These are phyloP conservation scores for Myriosclerotinia curreyana DNA, from an alignment of 2,329 filamentous ascomycete species.

Conservation along the genomic window DNA sequence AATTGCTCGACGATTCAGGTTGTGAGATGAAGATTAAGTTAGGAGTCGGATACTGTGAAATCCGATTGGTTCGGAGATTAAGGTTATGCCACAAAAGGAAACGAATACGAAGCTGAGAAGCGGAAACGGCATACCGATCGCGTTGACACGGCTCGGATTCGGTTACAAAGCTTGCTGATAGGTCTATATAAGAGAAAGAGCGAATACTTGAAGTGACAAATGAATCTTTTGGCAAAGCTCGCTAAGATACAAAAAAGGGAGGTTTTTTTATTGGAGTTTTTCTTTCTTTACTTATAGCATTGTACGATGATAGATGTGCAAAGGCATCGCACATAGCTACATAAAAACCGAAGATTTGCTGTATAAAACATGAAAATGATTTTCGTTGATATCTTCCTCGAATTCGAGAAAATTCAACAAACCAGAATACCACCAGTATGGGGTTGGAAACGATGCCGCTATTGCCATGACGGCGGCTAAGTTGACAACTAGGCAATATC, in stretches of 20 bases:
- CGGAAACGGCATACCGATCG: not conserved
- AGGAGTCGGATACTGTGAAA: not conserved
- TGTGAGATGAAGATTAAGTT: no score
- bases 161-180: not conserved
- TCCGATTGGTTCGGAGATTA: not conserved
- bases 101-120: not conserved
- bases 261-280: not conserved
- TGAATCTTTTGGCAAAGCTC: not conserved
- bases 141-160: not conserved
- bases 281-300: not conserved
- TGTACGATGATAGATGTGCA: not conserved
- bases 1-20: no score
- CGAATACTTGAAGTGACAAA: constrained; percentile 3
- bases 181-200: constrained; percentile 1
- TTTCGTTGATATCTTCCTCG: no score
- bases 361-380: no score
- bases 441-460: not conserved
- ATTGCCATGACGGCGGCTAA: no score
- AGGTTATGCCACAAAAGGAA: not conserved
- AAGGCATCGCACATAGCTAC: not conserved
- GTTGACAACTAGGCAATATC: not conserved
- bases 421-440: no score
- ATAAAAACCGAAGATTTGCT: not conserved
- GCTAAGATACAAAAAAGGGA: not conserved
- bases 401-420: not conserved